Base-by-base conservation (phyloP, 371 early-diverging fungal genomes). In the Nosema granulosis region DNA sequence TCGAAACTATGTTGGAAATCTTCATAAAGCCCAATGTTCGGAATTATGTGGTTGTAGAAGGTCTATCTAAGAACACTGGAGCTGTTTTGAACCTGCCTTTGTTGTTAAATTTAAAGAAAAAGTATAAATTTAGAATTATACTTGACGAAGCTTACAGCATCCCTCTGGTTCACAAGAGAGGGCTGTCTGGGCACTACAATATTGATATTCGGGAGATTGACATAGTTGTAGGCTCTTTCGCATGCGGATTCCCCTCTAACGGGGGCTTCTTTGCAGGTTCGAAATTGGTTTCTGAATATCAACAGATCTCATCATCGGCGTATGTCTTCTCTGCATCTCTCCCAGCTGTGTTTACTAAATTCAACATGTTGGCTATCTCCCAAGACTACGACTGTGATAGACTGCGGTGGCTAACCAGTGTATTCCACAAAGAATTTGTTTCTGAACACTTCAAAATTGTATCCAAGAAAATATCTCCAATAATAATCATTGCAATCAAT, bases 271-370 rank as follows among this genome's bases (percentile, higher is more conserved):
- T 92, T 84, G 90, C 90, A 66, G 93, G 93, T 22, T 87, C 88
- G 69, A 87, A 87, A 73, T 91, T 92, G 68, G 89, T 94, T 38
- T 88, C 93, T 24, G 95, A 95, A 75, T 94, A 96, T 87, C 91
- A 94, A 85, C 89, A 95, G 58, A 88, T 99, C 4, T 91, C 92
- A 9, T 93, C 94, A 9, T 86, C 87, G 20, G 91, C 93, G 0
- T 99, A 97, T 84, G 92, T 92, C 74, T 99, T 93, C 86, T 96
- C 96, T 31, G 99, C 99, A 3, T 92, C 97, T 13, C 88, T 97
- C 49, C 99, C 99, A 9, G 94, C 94, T 22, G 91, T 94, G 87
- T 86, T 99, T 12, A 89, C 96, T 13, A 90, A 92, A 18, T 88
- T 91, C 34, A 92, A 92, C 11, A 84, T 90, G 9, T 92, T 93